A percentile compares a stretch with the other conserved stretches of the same genome.
Conservation (phyloP, 768 basidiomycete genomes). For the Lentinula edodes region DNA sequence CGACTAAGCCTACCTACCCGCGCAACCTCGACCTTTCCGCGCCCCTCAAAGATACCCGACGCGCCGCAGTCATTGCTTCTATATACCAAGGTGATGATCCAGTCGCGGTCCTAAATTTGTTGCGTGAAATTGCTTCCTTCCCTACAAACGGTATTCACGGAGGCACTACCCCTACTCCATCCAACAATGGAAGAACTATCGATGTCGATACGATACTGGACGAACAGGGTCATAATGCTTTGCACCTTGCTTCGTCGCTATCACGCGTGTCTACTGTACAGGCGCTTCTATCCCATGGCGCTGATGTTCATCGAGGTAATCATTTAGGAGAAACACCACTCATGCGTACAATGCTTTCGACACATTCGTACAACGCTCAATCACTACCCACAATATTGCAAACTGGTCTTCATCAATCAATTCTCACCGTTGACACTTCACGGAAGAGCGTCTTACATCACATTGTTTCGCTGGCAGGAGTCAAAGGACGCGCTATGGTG, state of each 20-base stretch:
- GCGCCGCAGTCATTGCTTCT: slow-evolving; percentile 56
- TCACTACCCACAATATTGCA: slow-evolving; percentile 61
- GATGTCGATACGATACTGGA: slow-evolving; percentile 84
- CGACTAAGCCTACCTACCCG: slow-evolving; percentile 56
- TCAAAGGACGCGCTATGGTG: slow-evolving; percentile 78
- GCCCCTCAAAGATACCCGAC: slow-evolving; percentile 48
- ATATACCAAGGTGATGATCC: slow-evolving; percentile 73
- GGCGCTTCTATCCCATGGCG: slow-evolving; percentile 69
- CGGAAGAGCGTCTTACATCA: slow-evolving; percentile 89
- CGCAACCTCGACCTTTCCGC: slow-evolving; percentile 49
- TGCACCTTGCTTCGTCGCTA: slow-evolving; percentile 90
- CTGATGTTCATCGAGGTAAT: slow-evolving; percentile 89
- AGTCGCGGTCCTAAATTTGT: slow-evolving; percentile 48
- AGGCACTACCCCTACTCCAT: slow-evolving; percentile 26
- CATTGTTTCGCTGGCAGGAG: slow-evolving; percentile 82
- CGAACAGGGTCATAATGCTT: slow-evolving; percentile 89
- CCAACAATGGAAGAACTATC: slow-evolving; percentile 21
- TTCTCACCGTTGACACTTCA: slow-evolving; percentile 85
- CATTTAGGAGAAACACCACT: slow-evolving; percentile 92
- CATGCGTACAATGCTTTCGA: slow-evolving; percentile 86
- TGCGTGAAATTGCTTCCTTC: slow-evolving; percentile 54
- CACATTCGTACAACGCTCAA: slow-evolving; percentile 77
- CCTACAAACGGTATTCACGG: not conserved
- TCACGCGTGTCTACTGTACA: slow-evolving; percentile 64
- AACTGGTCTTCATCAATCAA: slow-evolving; percentile 57